These are phyloP conservation scores for Vaccinium myrtillus DNA, from an alignment of 148 eudicot genomes.

Conservation along the genomic window DNA sequence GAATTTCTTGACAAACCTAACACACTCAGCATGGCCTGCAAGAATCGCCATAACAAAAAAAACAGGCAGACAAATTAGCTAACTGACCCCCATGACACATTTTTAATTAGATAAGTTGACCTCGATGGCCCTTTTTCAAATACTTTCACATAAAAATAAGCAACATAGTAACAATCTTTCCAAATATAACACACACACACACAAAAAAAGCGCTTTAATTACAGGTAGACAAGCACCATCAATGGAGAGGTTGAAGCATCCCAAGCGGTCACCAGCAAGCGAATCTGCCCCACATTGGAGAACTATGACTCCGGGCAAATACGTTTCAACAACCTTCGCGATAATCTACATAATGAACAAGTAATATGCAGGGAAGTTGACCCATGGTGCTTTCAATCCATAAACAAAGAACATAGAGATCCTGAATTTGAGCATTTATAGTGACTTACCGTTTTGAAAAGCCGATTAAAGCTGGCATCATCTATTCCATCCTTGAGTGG, in stretches of 20 bases:
- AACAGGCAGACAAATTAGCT: conserved; percentile 14
- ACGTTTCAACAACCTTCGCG: conserved; percentile 86
- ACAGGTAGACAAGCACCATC: conserved; percentile 82
- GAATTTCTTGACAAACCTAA: conserved; percentile 88
- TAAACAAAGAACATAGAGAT: neutral
- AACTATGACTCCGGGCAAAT: conserved; percentile 90
- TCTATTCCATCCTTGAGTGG: conserved; percentile 99
- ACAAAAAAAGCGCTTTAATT: conserved; percentile 25
- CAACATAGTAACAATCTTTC: neutral
- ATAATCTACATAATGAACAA: conserved; percentile 55
- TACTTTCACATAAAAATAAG: conserved; percentile 28
- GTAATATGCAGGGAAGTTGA: conserved; percentile 5
- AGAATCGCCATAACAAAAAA: conserved; percentile 17
- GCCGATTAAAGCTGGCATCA: conserved; percentile 80
- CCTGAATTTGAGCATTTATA: neutral
- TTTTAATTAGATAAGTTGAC: neutral
- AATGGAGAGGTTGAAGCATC: conserved; percentile 98
- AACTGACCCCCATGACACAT: neutral
- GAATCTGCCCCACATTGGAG: conserved; percentile 99
- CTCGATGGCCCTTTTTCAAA: neutral
- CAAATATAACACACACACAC: neutral
- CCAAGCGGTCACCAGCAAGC: conserved; percentile 96
- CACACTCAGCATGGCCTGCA: conserved; percentile 98
- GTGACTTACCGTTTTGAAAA: conserved; percentile 78
- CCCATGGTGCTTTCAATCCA: neutral